Evolutionary conservation across 2,329 filamentous ascomycete genomes (phyloP).

Genomic region (Penicillium psychrosexuale): DNA sequence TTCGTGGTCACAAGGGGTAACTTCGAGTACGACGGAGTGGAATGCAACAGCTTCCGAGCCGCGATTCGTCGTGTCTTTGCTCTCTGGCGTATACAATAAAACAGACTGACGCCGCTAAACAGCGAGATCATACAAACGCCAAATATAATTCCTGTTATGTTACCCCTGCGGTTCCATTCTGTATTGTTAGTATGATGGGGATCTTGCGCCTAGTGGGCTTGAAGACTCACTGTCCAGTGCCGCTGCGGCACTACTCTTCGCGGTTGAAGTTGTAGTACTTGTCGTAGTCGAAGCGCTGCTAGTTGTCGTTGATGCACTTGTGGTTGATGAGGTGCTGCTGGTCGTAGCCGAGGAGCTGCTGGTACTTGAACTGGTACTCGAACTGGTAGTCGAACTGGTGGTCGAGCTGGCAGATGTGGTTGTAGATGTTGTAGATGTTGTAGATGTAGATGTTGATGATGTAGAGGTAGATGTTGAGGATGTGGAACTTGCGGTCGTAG

Average conservation of each 20-base stretch:
- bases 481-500: neutral
- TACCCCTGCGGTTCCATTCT: constrained; percentile 12
- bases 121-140: constrained; percentile 10
- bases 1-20: neutral
- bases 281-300: neutral
- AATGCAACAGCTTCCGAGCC: neutral
- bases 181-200: neutral
- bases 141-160: constrained; percentile 13
- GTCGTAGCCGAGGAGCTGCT: neutral
- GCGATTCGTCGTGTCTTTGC: constrained; percentile 14
- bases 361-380: neutral
- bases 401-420: constrained; percentile 1
- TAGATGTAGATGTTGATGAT: neutral
- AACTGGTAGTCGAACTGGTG: neutral
- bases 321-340: constrained; percentile 1
- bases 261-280: constrained; percentile 5
- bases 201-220: no score
- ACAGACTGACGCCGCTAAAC: constrained; percentile 5
- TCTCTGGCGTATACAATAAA: constrained; percentile 4
- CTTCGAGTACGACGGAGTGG: neutral
- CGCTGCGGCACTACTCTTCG: constrained; percentile 3
- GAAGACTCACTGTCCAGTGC: neutral
- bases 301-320: neutral
- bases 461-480: neutral
- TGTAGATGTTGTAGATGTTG: constrained; percentile 1